A percentile compares a stretch with the other conserved stretches of the same genome.
phyloP scores from a whole-genome alignment of 768 basidiomycete species.

The Tricholoma bakamatsutake region DNA sequence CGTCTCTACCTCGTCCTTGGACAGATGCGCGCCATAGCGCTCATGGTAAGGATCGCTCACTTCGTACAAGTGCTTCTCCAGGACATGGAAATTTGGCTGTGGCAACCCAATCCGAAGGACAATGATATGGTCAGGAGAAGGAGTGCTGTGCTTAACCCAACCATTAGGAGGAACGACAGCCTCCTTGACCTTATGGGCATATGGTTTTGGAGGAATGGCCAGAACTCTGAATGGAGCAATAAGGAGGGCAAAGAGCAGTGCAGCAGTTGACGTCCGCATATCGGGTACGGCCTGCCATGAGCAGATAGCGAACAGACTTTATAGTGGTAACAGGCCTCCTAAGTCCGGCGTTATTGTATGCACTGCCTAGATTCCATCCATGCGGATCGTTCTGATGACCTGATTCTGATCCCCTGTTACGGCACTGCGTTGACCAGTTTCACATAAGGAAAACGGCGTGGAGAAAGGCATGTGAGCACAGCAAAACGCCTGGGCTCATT shows the following conservation, averaged over 20 bases:
- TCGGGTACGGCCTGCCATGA: background rate
- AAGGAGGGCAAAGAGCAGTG: slow-evolving; percentile 6
- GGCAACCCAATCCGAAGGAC: slow-evolving; percentile 53
- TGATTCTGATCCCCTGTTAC: too few species aligned
- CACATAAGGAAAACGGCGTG: too few species aligned
- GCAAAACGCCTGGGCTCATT: too few species aligned
- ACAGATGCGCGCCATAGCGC: slow-evolving; percentile 48
- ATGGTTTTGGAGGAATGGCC: slow-evolving; percentile 6
- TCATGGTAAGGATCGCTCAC: slow-evolving; percentile 49
- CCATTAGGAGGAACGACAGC: slow-evolving; percentile 33
- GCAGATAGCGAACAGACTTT: background rate
- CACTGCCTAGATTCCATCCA: too few species aligned
- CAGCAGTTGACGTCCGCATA: slow-evolving; percentile 10
- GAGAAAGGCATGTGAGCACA: too few species aligned
- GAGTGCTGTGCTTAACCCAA: slow-evolving; percentile 42
- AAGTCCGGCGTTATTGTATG: too few species aligned
- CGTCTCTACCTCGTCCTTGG: slow-evolving; percentile 60
- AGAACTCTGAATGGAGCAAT: slow-evolving; percentile 4
- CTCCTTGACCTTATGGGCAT: slow-evolving; percentile 19
- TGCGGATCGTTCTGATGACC: too few species aligned
- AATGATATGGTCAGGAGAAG: slow-evolving; percentile 40
- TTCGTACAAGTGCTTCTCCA: slow-evolving; percentile 49
- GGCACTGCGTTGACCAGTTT: too few species aligned
- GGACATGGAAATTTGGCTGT: slow-evolving; percentile 40
- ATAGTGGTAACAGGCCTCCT: too few species aligned